Percentiles rank a stretch among this genome's conserved stretches.
Conservation (phyloP, 2,329 filamentous ascomycete species). For the Neofusicoccum parvum region DNA sequence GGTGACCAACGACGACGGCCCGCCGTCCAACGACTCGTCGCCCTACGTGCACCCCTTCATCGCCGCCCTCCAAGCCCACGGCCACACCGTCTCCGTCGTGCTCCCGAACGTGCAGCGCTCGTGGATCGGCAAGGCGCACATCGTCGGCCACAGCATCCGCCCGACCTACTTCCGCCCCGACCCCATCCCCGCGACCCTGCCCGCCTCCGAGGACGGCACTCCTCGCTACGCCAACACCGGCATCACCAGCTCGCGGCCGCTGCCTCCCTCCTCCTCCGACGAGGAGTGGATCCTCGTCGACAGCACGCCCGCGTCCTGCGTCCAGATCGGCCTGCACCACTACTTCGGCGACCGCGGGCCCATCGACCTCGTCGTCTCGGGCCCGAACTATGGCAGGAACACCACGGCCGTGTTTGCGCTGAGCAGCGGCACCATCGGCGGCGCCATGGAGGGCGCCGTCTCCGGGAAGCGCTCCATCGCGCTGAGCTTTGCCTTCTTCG, state of each 20-base stretch:
- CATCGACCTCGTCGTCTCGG: slow-evolving; percentile 52
- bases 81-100: slow-evolving; percentile 88
- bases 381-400: slow-evolving; percentile 55
- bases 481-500: slow-evolving; percentile 87
- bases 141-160: slow-evolving; percentile 85
- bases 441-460: slow-evolving; percentile 52
- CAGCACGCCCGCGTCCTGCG: slow-evolving; percentile 52
- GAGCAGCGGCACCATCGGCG: slow-evolving; percentile 52
- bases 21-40: slow-evolving; percentile 52
- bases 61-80: slow-evolving; percentile 57
- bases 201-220: slow-evolving; percentile 27
- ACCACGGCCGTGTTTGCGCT: slow-evolving; percentile 54
- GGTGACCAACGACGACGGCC: slow-evolving; percentile 56
- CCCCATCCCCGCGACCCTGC: slow-evolving; percentile 43
- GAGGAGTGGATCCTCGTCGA: slow-evolving; percentile 55
- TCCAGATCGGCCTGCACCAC: slow-evolving; percentile 52
- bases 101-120: slow-evolving; percentile 89
- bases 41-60: slow-evolving; percentile 54
- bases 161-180: slow-evolving; percentile 79
- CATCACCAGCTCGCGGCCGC: slow-evolving; percentile 35
- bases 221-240: slow-evolving; percentile 42
- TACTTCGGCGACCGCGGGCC: slow-evolving; percentile 48
- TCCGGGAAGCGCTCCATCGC: slow-evolving; percentile 67
- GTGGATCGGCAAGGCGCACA: slow-evolving; percentile 98
- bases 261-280: slow-evolving; percentile 34